Percentiles rank a stretch among this genome's conserved stretches.
phyloP scores from a whole-genome alignment of 176 grass and related monocot genomes.

The Aegilops tauschii region DNA sequence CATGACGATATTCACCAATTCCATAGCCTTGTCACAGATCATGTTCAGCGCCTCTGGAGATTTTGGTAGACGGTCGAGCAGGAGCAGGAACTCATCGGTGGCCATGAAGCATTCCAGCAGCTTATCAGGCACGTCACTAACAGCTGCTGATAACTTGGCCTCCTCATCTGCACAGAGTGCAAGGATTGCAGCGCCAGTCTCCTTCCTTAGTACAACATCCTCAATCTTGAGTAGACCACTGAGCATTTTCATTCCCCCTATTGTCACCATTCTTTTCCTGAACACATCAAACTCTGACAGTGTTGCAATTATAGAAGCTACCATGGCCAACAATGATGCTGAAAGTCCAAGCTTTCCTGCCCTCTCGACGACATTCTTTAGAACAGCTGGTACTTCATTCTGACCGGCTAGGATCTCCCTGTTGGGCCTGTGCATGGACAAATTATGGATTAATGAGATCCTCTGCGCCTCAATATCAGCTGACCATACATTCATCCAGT shows the following conservation, averaged over 20 bases:
- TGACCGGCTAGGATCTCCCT: constrained; percentile 32
- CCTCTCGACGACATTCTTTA: constrained; percentile 6
- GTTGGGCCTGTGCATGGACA: constrained; percentile 40
- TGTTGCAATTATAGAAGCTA: constrained; percentile 33
- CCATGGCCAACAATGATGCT: constrained; percentile 12
- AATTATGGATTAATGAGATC: constrained; percentile 24
- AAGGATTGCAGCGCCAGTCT: constrained; percentile 34
- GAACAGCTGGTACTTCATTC: constrained; percentile 16
- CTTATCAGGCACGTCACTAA: constrained; percentile 4
- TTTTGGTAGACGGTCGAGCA: constrained; percentile 26
- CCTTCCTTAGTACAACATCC: constrained; percentile 23
- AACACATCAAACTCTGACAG: constrained; percentile 38
- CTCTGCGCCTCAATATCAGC: constrained; percentile 22
- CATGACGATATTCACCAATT: constrained; percentile 33
- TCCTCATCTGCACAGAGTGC: constrained; percentile 27
- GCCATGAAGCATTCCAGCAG: constrained; percentile 35
- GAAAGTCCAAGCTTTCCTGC: background rate
- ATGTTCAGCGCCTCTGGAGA: background rate
- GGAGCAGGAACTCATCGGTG: constrained; percentile 34
- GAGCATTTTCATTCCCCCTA: constrained; percentile 40
- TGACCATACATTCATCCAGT: constrained; percentile 38
- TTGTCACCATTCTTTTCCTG: constrained; percentile 27
- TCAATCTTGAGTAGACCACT: constrained; percentile 30
- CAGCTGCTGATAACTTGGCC: constrained; percentile 11
- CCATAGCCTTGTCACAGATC: constrained; percentile 14